Evolutionary conservation across 345 rosid genomes (phyloP).

Genomic region (Sonneratia caseolaris): DNA sequence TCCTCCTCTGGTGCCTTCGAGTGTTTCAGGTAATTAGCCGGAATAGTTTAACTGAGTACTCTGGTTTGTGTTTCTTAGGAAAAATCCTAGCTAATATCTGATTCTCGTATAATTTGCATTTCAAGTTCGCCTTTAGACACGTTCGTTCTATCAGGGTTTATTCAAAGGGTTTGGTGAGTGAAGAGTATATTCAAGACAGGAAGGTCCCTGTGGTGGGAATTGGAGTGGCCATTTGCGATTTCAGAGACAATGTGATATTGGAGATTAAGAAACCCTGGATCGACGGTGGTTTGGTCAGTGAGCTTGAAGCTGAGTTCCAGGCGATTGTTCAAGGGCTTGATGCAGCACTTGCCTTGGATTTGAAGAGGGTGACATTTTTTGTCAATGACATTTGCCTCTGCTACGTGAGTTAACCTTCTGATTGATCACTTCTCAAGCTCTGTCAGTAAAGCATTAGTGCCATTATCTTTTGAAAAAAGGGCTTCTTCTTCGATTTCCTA

Average conservation of each 20-base stretch:
- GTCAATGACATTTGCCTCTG: constrained; percentile 30
- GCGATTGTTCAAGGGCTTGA: constrained; percentile 57
- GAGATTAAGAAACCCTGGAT: constrained; percentile 24
- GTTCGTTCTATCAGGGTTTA: constrained; percentile 14
- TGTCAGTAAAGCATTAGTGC: neutral
- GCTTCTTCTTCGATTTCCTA: no score
- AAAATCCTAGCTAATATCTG: neutral
- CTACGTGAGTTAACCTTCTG: constrained; percentile 33
- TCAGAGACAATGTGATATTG: constrained; percentile 18
- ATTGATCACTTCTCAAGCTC: neutral
- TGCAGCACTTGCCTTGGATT: constrained; percentile 48
- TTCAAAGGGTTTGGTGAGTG: constrained; percentile 25
- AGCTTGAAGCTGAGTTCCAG: constrained; percentile 28
- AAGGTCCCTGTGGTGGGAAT: constrained; percentile 17
- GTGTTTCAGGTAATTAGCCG: constrained; percentile 1
- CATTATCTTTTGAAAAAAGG: neutral
- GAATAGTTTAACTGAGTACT: neutral
- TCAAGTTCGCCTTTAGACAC: neutral
- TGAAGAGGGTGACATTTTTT: constrained; percentile 31
- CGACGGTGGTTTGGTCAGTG: constrained; percentile 19
- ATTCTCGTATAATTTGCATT: neutral
- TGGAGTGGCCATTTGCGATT: constrained; percentile 28
- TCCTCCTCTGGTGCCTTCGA: neutral
- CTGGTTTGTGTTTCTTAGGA: neutral
- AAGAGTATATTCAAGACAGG: constrained; percentile 18